Base-by-base conservation (phyloP, 2,329 filamentous ascomycete species). In the Tolypocladium inflatum region DNA sequence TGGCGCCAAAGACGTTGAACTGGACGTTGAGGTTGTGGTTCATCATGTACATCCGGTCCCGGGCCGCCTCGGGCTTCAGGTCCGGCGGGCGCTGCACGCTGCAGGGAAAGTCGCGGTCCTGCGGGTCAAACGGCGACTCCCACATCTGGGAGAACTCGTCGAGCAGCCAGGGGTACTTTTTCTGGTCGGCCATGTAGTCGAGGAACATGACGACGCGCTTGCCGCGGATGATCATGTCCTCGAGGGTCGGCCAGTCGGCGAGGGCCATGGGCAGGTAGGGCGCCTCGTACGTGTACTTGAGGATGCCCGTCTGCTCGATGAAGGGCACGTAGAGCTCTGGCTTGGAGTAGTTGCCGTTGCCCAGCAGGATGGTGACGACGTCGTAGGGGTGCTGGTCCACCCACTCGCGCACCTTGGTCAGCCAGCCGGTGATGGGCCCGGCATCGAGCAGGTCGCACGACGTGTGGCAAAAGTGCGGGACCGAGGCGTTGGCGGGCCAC, bases 21-120 rank as follows among this genome's bases (percentile, higher is more conserved):
- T 91, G 80, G 59, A 87, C 80, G 70, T 96, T 96, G 59, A 96
- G 80, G 69, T 97, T 97, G 76, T 97, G 92, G 73, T 97, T 97
- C 66, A 88, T 82, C 67, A 96, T 80, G 70, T 92, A 95, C 73
- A 96, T 79, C 50, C 86, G 80, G 37, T 86, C 77, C 59, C 77
- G 75, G 1, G 84, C 81, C 0, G 82, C 80, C 2, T 79, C 73
- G 0, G 70, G 67, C 2, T 74, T 66, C 58, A 95, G 75, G 50
- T 82, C 76, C 0, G 90, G 90, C 0, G 92, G 91, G 0, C 92
- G 86, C 68, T 96, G 84, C 42, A 86, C 79, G 0, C 77, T 85
- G 74, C 92, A 97, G 0, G 91, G 91, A 70, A 96, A 96, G 0
- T 71, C 70, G 54, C 74, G 74, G 67, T 84, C 70, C 19, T 72